phyloP scores from a whole-genome alignment of 192 early-diverging fungal genomes.

The Mycoemilia scoparia region DNA sequence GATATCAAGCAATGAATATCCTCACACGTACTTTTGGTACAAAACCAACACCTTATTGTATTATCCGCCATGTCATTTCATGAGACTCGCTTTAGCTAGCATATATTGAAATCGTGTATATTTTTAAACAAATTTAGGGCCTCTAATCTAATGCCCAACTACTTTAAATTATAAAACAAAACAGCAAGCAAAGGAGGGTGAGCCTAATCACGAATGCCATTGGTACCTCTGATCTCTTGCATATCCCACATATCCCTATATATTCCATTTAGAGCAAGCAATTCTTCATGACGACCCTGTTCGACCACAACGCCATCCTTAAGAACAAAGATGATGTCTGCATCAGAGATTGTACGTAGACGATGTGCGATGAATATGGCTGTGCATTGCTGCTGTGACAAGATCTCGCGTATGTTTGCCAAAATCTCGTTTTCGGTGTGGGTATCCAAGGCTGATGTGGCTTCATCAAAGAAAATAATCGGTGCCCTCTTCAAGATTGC shows the following conservation, averaged over 20 bases:
- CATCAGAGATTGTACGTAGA: slow-evolving; percentile 73
- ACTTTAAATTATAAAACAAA: too few relatives aligned
- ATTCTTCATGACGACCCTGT: slow-evolving; percentile 63
- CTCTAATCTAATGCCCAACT: too few relatives aligned
- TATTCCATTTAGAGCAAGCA: slow-evolving; percentile 46
- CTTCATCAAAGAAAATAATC: slow-evolving; percentile 43
- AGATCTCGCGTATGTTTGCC: slow-evolving; percentile 69
- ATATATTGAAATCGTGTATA: too few relatives aligned
- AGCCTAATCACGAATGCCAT: too few relatives aligned
- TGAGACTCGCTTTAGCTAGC: too few relatives aligned
- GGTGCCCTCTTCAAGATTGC: slow-evolving; percentile 33
- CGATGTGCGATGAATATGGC: slow-evolving; percentile 92
- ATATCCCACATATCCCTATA: slow-evolving; percentile 79
- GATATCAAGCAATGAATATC: too few relatives aligned
- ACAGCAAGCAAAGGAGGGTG: too few relatives aligned
- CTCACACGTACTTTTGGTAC: too few relatives aligned
- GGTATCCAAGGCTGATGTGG: slow-evolving; percentile 41
- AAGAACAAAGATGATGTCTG: slow-evolving; percentile 84
- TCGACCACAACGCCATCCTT: slow-evolving; percentile 70
- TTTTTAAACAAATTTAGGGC: too few relatives aligned
- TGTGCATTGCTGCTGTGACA: slow-evolving; percentile 43
- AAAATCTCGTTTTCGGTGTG: slow-evolving; percentile 53
- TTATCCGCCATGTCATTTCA: too few relatives aligned
- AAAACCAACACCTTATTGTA: too few relatives aligned
- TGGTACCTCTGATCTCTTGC: too few relatives aligned